Evolutionary conservation across 345 rosid genomes (phyloP).

Genomic region (Populus ilicifolia): DNA sequence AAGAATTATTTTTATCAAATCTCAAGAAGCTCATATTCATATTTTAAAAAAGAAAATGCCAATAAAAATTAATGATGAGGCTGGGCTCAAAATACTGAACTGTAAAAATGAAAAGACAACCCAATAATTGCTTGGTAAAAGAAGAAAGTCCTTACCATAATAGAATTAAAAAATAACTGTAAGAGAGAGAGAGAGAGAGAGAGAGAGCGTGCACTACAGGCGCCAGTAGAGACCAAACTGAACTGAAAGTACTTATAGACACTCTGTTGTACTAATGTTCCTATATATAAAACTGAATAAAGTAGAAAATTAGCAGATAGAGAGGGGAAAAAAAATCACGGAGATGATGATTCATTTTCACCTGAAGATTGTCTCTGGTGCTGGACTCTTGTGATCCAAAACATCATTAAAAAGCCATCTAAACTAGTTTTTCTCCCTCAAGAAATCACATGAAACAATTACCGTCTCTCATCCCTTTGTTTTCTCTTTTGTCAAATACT

Average conservation of each 20-base stretch:
- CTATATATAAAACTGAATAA: not conserved
- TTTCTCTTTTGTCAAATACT: not conserved
- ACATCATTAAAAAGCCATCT: not conserved
- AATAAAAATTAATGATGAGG: not conserved
- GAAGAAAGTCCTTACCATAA: not conserved
- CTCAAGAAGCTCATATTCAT: too few species aligned
- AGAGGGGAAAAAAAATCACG: not conserved
- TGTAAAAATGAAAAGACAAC: not conserved
- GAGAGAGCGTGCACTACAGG: not conserved
- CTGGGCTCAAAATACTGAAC: too few species aligned
- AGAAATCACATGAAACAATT: not conserved
- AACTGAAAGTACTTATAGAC: not conserved
- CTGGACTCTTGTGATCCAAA: constrained; percentile 16
- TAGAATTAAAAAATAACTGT: too few species aligned
- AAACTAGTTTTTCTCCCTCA: not conserved
- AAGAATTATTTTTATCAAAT: not conserved
- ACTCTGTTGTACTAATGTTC: not conserved
- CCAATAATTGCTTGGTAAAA: not conserved
- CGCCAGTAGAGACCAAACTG: not conserved
- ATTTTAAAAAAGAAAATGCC: too few species aligned
- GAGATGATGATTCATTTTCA: constrained; percentile 1
- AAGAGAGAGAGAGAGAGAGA: not conserved
- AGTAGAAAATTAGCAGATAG: not conserved
- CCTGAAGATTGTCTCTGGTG: constrained; percentile 13
- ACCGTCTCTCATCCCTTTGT: not conserved